Percentiles rank a stretch among this genome's conserved stretches.
Evolutionary conservation across 164 flowering plant genomes (phyloP).

Genomic region (Macadamia tetraphylla): DNA sequence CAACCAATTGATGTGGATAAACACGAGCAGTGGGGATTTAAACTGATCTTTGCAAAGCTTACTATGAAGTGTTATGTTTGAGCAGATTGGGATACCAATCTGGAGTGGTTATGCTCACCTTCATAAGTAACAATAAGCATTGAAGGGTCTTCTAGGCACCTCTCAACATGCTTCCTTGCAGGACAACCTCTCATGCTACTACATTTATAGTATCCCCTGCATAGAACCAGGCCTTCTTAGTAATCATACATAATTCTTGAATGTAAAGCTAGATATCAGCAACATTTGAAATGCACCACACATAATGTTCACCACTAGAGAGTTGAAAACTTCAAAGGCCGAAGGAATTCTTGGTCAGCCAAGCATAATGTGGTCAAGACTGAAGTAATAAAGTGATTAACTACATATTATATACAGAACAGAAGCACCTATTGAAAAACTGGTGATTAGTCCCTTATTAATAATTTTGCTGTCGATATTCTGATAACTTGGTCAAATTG

Average conservation of each 20-base stretch:
- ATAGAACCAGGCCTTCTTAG: slow-evolving; percentile 10
- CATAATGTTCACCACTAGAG: not conserved
- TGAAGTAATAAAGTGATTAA: too few relatives aligned
- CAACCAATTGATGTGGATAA: slow-evolving; percentile 14
- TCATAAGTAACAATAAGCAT: slow-evolving; percentile 92
- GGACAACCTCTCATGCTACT: slow-evolving; percentile 97
- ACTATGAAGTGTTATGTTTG: slow-evolving; percentile 28
- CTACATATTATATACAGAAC: not conserved
- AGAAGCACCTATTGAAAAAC: not conserved
- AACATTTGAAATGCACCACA: not conserved
- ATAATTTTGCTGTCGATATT: not conserved
- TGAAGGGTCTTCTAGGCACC: slow-evolving; percentile 81
- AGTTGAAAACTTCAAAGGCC: too few relatives aligned
- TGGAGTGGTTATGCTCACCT: slow-evolving; percentile 88
- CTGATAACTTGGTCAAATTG: not conserved
- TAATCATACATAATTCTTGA: not conserved
- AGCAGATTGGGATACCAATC: slow-evolving; percentile 54
- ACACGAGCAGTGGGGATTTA: slow-evolving; percentile 8
- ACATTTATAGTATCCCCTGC: slow-evolving; percentile 95
- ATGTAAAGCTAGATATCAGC: not conserved
- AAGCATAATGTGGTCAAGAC: not conserved
- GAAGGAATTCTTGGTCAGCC: too few relatives aligned
- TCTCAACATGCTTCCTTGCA: slow-evolving; percentile 92
- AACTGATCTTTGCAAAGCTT: slow-evolving; percentile 9
- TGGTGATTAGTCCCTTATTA: too few relatives aligned